Base-by-base conservation (phyloP, 495 filamentous ascomycete species). In the Umbilicaria muhlenbergii region DNA sequence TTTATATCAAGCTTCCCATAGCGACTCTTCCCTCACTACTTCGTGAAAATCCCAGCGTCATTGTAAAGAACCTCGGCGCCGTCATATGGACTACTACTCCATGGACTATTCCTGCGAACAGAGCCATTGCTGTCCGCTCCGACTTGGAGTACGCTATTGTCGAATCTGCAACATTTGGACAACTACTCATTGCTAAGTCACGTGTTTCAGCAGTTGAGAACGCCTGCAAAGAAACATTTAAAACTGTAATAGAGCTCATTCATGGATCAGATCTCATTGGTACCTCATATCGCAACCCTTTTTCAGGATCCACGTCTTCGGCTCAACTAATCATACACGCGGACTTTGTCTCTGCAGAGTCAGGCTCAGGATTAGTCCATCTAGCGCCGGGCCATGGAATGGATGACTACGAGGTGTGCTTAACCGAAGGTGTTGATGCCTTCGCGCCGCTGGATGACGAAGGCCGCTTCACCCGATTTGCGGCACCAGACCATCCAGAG, bases 61-160 rank as follows among this genome's bases (percentile, higher is more conserved):
- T 58, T 19, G 48, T 49, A 5, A 28, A 40, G 10, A 52, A 58
- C 11, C 38, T 94, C 28, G 80, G 68, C 54, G 86, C 81, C 17
- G 76, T 91, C 19, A 82, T 94, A 45, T 99, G 91, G 91, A 99
- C 91, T 8, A 99, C 91, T 0, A 96, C 89, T 2, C 92, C 91
- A 1, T 99, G 91, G 91, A 96, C 91, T 0, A 65, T 99, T 3
- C 92, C 91, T 2, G 86, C 92, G 14, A 99, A 99, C 57, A 73
- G 73, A 51, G 88, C 82, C 2, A 84, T 99, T 58, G 87, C 84
- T 6, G 68, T 96, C 21, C 71, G 81, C 48, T 56, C 74, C 2
- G 73, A 78, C 13, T 48, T 95, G 46, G 67, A 78, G 39, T 99
- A 99, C 58, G 62, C 64, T 19, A 63, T 95, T 41, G 61, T 92